Percentiles rank a stretch among this genome's conserved stretches.
Evolutionary conservation across 148 eudicot species (phyloP).

Genomic region (Fagopyrum homotropicum): DNA sequence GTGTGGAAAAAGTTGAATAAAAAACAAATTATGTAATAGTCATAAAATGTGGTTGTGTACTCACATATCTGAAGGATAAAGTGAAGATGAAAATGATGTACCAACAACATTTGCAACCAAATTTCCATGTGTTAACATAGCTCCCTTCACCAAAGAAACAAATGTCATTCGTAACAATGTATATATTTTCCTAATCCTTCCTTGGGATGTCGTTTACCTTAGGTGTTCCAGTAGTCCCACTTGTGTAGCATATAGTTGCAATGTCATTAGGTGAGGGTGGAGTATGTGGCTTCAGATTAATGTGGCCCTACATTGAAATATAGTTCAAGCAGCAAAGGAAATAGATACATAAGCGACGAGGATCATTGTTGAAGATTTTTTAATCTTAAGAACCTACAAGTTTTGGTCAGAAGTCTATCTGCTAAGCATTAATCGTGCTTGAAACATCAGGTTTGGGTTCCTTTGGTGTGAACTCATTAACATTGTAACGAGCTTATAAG

Average conservation of each 20-base stretch:
- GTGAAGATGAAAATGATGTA: constrained; percentile 25
- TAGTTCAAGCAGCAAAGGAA: not conserved
- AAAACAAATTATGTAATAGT: not conserved
- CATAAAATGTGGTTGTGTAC: constrained; percentile 13
- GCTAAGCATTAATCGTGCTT: too few species aligned
- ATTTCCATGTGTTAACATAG: constrained; percentile 70
- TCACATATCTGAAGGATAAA: constrained; percentile 67
- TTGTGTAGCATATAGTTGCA: constrained; percentile 84
- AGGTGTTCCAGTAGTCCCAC: constrained; percentile 95
- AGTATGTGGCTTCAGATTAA: constrained; percentile 49
- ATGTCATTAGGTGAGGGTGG: constrained; percentile 71
- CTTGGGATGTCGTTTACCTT: constrained; percentile 37
- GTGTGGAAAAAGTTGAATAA: not conserved
- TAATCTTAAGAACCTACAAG: too few species aligned
- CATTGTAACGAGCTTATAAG: too few species aligned
- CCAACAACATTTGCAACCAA: constrained; percentile 73
- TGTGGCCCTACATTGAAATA: constrained; percentile 44
- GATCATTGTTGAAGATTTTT: not conserved
- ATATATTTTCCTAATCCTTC: not conserved
- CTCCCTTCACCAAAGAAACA: constrained; percentile 50
- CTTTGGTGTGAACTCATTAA: too few species aligned
- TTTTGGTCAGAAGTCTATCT: too few species aligned
- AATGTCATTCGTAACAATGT: not conserved
- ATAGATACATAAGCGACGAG: not conserved
- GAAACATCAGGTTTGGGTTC: too few species aligned